Evolutionary conservation across 257 asterid genomes (phyloP).

Genomic region (Primulina tabacum): DNA sequence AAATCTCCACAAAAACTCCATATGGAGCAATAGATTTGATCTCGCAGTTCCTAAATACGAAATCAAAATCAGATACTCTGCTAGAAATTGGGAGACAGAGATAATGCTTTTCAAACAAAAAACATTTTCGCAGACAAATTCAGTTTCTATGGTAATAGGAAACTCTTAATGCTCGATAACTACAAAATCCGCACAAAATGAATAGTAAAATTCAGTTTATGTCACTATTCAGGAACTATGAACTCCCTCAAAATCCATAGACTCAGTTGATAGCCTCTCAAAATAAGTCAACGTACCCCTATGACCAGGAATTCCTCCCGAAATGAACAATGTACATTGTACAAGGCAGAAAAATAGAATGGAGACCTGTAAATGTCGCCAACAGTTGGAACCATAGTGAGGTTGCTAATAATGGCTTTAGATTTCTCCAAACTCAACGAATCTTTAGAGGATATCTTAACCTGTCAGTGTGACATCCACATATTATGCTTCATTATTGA

Average conservation of each 20-base stretch:
- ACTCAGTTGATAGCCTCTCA: slow-evolving; percentile 9
- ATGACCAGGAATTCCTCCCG: slow-evolving; percentile 16
- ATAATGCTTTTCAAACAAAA: slow-evolving; percentile 8
- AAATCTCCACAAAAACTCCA: slow-evolving; percentile 89
- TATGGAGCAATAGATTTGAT: slow-evolving; percentile 84
- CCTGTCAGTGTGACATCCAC: slow-evolving; percentile 44
- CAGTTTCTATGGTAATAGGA: not conserved
- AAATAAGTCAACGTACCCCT: slow-evolving; percentile 8
- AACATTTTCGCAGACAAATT: not conserved
- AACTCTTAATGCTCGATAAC: not conserved
- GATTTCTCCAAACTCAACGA: slow-evolving; percentile 75
- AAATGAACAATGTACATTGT: slow-evolving; percentile 7
- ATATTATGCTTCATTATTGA: slow-evolving; percentile 21
- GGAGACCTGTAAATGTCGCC: slow-evolving; percentile 88
- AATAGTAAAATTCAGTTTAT: slow-evolving; percentile 18
- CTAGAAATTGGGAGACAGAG: slow-evolving; percentile 1
- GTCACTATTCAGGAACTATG: not conserved
- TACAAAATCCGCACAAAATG: not conserved
- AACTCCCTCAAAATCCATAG: not conserved
- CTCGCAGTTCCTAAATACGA: slow-evolving; percentile 79
- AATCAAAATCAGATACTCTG: slow-evolving; percentile 17
- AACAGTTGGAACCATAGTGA: slow-evolving; percentile 75
- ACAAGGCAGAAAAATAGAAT: slow-evolving; percentile 2
- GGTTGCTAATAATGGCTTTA: slow-evolving; percentile 67
- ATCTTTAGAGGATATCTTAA: slow-evolving; percentile 81